Evolutionary conservation across 1,284 basidiomycete species (phyloP).

Genomic region (Blastosporella zonata): DNA sequence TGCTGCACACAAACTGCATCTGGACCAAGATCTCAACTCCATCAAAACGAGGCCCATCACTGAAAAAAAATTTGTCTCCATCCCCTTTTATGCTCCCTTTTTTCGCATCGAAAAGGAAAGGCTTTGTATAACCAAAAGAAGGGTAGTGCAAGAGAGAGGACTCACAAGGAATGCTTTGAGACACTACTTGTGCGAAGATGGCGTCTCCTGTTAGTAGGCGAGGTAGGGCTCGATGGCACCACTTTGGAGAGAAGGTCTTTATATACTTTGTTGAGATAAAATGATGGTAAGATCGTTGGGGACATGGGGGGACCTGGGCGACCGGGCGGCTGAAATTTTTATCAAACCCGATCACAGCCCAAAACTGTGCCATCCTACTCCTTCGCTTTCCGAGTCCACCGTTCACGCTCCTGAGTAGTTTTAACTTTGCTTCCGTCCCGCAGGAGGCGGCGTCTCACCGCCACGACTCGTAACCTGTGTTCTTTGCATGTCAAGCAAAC

Average conservation of each 20-base stretch:
- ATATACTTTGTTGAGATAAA: slow-evolving; percentile 1
- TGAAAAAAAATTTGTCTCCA: slow-evolving; percentile 13
- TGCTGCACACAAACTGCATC: too few relatives aligned
- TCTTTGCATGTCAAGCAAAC: neutral
- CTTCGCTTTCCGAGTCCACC: neutral
- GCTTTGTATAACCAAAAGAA: slow-evolving; percentile 6
- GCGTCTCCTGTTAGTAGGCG: slow-evolving; percentile 3
- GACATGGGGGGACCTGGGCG: neutral
- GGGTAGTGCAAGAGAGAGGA: neutral
- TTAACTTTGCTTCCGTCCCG: neutral
- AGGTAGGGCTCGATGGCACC: slow-evolving; percentile 1
- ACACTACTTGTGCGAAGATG: slow-evolving; percentile 2
- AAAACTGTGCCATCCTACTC: neutral
- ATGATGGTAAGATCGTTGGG: slow-evolving; percentile 2
- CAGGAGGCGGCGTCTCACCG: slow-evolving; percentile 2
- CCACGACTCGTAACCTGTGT: too few relatives aligned
- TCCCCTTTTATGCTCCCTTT: slow-evolving; percentile 8
- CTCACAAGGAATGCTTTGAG: neutral
- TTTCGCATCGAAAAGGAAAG: neutral
- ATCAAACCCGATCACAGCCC: slow-evolving; percentile 5
- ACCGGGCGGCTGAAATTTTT: neutral
- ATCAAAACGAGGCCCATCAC: slow-evolving; percentile 10
- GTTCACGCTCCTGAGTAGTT: neutral
- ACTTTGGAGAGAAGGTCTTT: neutral
- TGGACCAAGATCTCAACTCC: too few relatives aligned